Evolutionary conservation across 371 early-diverging fungal genomes (phyloP).

Genomic region (Mucor racemosus): DNA sequence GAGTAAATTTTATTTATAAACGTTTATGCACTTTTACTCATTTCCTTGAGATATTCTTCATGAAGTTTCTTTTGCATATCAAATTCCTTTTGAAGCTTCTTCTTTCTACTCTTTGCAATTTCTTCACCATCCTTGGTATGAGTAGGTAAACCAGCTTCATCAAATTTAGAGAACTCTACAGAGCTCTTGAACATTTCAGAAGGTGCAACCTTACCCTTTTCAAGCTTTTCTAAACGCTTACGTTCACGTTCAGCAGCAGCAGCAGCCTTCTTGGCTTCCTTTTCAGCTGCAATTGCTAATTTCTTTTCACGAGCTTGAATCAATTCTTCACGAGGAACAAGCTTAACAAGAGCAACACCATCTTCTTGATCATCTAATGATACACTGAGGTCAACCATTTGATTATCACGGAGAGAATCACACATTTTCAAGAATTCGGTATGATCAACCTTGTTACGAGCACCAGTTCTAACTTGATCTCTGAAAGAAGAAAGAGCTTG

Average conservation of each 20-base stretch:
- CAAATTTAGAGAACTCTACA: conserved; percentile 78
- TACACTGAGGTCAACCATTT: conserved; percentile 86
- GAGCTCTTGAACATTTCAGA: conserved; percentile 75
- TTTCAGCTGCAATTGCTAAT: conserved; percentile 66
- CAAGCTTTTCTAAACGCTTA: conserved; percentile 73
- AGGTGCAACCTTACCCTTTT: conserved; percentile 79
- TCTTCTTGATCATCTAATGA: conserved; percentile 93
- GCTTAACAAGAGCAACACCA: conserved; percentile 90
- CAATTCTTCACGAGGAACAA: conserved; percentile 78
- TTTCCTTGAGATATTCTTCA: conserved; percentile 68
- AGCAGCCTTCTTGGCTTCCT: conserved; percentile 70
- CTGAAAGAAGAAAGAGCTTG: conserved; percentile 83
- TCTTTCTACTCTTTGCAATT: conserved; percentile 79
- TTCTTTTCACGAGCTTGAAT: conserved; percentile 70
- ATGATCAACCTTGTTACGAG: conserved; percentile 59
- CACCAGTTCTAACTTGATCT: conserved; percentile 81
- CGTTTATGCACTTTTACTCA: conserved; percentile 6
- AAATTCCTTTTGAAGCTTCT: conserved; percentile 89
- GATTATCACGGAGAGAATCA: conserved; percentile 89
- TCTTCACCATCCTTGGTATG: conserved; percentile 83
- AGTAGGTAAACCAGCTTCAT: conserved; percentile 89
- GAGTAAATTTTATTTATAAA: neutral
- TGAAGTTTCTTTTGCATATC: conserved; percentile 87
- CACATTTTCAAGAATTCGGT: conserved; percentile 76
- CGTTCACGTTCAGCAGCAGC: conserved; percentile 64